These are phyloP conservation scores for Pseudotsuga menziesii DNA, from an alignment of 75 land plant species.

Conservation along the genomic window DNA sequence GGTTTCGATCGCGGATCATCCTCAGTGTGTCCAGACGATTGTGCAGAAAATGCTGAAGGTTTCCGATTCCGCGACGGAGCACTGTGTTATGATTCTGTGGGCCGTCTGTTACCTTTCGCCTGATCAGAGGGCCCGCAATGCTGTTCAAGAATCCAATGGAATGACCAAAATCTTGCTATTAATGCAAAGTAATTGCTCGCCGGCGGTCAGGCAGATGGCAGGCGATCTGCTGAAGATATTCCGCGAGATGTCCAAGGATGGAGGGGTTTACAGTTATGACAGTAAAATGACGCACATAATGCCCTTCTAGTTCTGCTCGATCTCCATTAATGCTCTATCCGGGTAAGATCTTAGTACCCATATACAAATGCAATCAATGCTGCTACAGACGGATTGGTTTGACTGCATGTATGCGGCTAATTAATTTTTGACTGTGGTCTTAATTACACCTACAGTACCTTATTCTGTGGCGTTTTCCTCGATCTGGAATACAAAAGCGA, in stretches of 20 bases:
- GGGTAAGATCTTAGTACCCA: too few relatives aligned
- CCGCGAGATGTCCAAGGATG: slow-evolving; percentile 20
- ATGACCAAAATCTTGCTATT: slow-evolving; percentile 47
- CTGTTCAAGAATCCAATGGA: slow-evolving; percentile 25
- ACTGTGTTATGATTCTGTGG: slow-evolving; percentile 54
- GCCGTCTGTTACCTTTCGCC: slow-evolving; percentile 38
- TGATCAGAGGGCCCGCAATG: slow-evolving; percentile 34
- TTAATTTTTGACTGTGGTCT: too few relatives aligned
- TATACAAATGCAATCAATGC: too few relatives aligned
- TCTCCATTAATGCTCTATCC: neutral
- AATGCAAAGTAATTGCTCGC: slow-evolving; percentile 60
- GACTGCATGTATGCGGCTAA: too few relatives aligned
- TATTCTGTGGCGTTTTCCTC: too few relatives aligned
- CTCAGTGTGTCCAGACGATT: slow-evolving; percentile 25
- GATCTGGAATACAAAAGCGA: too few relatives aligned
- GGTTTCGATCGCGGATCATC: slow-evolving; percentile 36
- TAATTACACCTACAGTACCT: too few relatives aligned
- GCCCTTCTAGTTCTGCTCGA: slow-evolving; percentile 36
- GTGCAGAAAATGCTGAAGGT: slow-evolving; percentile 47
- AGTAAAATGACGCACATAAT: slow-evolving; percentile 58
- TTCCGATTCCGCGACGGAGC: slow-evolving; percentile 47
- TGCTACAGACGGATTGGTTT: too few relatives aligned
- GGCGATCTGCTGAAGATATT: slow-evolving; percentile 49
- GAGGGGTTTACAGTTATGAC: slow-evolving; percentile 40
- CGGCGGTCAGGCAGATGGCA: slow-evolving; percentile 44